Percentiles rank a stretch among this genome's conserved stretches.
Evolutionary conservation across 768 basidiomycete genomes (phyloP).

Genomic region (Suillus hirtellus): DNA sequence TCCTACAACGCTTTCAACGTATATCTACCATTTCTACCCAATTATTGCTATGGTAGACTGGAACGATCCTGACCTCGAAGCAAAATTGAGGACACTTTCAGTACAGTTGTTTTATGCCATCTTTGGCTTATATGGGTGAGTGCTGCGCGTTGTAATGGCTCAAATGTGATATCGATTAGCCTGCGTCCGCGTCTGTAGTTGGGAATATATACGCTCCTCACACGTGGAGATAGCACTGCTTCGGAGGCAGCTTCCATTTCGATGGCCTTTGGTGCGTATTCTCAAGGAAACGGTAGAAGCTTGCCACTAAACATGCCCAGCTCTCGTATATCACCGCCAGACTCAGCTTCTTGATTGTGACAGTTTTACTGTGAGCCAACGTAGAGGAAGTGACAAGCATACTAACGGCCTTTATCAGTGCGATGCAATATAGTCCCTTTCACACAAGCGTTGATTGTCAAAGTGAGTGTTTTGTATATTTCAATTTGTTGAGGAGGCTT

Average conservation of each 20-base stretch:
- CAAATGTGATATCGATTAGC: background rate
- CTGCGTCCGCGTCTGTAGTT: background rate
- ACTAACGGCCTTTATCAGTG: background rate
- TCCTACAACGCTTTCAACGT: background rate
- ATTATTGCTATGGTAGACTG: background rate
- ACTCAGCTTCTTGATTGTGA: background rate
- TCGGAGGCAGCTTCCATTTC: background rate
- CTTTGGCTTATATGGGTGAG: background rate
- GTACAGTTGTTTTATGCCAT: background rate
- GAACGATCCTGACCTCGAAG: background rate
- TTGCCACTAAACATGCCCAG: background rate
- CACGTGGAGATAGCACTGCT: background rate
- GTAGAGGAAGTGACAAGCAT: background rate
- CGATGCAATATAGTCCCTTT: background rate
- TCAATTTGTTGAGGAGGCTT: background rate
- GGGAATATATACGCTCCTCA: slow-evolving; percentile 4
- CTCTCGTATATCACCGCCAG: background rate
- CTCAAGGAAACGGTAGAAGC: background rate
- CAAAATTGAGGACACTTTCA: background rate
- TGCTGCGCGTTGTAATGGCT: too few species aligned
- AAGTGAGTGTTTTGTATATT: background rate
- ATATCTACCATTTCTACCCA: too few species aligned
- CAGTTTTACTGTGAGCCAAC: background rate
- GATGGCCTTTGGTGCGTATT: slow-evolving; percentile 3
- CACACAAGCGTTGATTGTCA: background rate